Conservation (phyloP, 1,139 yeast species). For the Candida sp. region DNA sequence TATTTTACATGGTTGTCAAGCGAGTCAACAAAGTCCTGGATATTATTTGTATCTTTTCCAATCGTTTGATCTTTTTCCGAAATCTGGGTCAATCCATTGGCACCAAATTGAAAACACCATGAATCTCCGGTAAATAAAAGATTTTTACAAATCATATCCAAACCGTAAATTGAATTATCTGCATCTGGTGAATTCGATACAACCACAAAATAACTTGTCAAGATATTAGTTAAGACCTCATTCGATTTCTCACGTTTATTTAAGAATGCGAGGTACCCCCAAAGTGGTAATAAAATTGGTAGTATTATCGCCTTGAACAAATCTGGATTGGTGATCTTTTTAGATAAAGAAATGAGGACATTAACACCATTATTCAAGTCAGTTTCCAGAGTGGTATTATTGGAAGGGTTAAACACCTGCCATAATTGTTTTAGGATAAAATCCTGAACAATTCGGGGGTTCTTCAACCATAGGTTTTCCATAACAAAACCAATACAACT, state of each 20-base stretch:
- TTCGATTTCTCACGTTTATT: slow-evolving; percentile 31
- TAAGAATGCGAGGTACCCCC: slow-evolving; percentile 61
- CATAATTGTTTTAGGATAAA: slow-evolving; percentile 55
- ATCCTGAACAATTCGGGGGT: slow-evolving; percentile 51
- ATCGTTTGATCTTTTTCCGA: slow-evolving; percentile 5
- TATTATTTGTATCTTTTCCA: slow-evolving; percentile 17
- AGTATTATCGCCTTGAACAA: slow-evolving; percentile 40
- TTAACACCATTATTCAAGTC: slow-evolving; percentile 62
- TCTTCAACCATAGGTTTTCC: slow-evolving; percentile 50
- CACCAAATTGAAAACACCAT: slow-evolving; percentile 54
- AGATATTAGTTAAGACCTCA: slow-evolving; percentile 44
- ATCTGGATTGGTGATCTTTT: slow-evolving; percentile 43
- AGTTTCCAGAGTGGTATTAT: slow-evolving; percentile 25
- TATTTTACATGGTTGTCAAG: slow-evolving; percentile 52
- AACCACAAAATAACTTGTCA: slow-evolving; percentile 45
- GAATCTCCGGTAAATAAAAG: slow-evolving; percentile 38
- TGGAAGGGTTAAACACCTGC: slow-evolving; percentile 36
- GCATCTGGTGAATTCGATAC: slow-evolving; percentile 23
- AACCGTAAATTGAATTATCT: slow-evolving; percentile 17
- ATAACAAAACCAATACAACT: slow-evolving; percentile 59
- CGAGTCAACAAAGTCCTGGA: slow-evolving; percentile 32
- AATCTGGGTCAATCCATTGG: slow-evolving; percentile 56
- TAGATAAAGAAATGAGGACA: slow-evolving; percentile 60
- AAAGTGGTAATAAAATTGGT: slow-evolving; percentile 47
- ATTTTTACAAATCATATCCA: slow-evolving; percentile 42